A percentile compares a stretch with the other conserved stretches of the same genome.
phyloP scores from a whole-genome alignment of 495 filamentous ascomycete species.

The Poronia punctata region DNA sequence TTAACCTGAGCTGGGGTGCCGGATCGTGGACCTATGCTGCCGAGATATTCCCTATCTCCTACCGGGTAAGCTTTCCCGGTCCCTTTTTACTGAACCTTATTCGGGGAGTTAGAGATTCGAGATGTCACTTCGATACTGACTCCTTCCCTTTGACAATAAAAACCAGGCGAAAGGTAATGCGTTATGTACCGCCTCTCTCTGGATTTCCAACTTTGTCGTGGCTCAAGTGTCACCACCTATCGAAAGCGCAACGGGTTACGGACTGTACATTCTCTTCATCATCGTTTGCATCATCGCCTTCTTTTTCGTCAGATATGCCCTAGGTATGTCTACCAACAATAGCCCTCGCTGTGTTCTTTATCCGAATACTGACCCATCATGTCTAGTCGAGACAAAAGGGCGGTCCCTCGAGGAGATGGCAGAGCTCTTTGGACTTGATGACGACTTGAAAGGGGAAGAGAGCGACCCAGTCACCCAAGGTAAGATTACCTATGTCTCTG shows the following conservation, averaged over 20 bases:
- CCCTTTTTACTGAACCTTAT: too few species aligned
- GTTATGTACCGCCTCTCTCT: conserved; percentile 21
- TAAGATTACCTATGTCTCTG: neutral
- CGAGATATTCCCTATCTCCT: conserved; percentile 21
- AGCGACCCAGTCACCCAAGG: neutral
- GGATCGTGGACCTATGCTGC: conserved; percentile 26
- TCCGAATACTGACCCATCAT: too few species aligned
- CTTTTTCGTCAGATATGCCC: conserved; percentile 20
- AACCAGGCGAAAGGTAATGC: conserved; percentile 26
- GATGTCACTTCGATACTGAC: too few species aligned
- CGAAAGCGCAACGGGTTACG: conserved; percentile 21
- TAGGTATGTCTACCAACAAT: conserved; percentile 11
- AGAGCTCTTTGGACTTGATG: conserved; percentile 7
- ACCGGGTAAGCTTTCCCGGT: conserved; percentile 10
- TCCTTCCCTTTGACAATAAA: neutral
- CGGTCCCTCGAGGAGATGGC: conserved; percentile 8
- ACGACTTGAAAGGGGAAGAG: neutral
- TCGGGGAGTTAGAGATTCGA: too few species aligned
- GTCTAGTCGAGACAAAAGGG: conserved; percentile 2
- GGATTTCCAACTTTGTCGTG: conserved; percentile 23
- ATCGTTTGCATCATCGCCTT: conserved; percentile 20
- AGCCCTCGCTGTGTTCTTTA: too few species aligned
- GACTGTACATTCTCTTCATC: conserved; percentile 21
- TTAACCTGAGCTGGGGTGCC: conserved; percentile 25
- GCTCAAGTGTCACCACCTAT: conserved; percentile 22